A percentile compares a stretch with the other conserved stretches of the same genome.
These are phyloP conservation scores for Aspergillus taichungensis DNA, from an alignment of 495 filamentous ascomycete species.

Conservation along the genomic window DNA sequence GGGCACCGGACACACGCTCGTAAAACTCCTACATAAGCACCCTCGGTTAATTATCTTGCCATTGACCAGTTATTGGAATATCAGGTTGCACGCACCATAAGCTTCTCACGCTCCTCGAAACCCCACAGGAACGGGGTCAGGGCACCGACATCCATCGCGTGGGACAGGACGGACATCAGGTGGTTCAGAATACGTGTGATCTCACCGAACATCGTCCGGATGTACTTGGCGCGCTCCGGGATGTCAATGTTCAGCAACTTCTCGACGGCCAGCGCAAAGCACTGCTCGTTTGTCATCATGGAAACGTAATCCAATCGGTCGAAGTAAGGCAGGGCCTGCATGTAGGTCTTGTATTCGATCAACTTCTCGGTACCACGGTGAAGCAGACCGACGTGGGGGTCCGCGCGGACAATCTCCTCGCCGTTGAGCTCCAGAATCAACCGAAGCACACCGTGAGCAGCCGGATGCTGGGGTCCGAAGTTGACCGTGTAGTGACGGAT, in stretches of 20 bases:
- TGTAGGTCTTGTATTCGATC: conserved; percentile 99
- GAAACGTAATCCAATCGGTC: conserved; percentile 98
- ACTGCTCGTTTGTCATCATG: conserved; percentile 99
- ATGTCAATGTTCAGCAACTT: conserved; percentile 98
- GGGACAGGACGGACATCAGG: conserved; percentile 93
- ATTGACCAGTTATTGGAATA: neutral
- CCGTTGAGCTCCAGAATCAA: conserved; percentile 97
- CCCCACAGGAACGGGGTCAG: conserved; percentile 99
- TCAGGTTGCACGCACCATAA: conserved; percentile 64
- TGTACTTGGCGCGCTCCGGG: conserved; percentile 92
- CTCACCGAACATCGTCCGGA: conserved; percentile 92
- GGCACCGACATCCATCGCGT: conserved; percentile 99
- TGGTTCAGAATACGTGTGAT: conserved; percentile 95
- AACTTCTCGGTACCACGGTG: conserved; percentile 99
- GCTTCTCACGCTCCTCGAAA: conserved; percentile 98
- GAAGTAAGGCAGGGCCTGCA: conserved; percentile 97
- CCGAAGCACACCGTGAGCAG: conserved; percentile 95
- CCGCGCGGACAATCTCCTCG: conserved; percentile 92
- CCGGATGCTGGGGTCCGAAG: conserved; percentile 98
- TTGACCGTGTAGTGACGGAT: conserved; percentile 99
- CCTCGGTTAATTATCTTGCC: conserved; percentile 6
- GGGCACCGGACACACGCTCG: conserved; percentile 95
- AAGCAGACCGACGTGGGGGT: conserved; percentile 94
- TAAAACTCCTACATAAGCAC: conserved; percentile 78
- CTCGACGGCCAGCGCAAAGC: conserved; percentile 88